phyloP scores from a whole-genome alignment of 805 yeast species.

The Saturnispora bothae region DNA sequence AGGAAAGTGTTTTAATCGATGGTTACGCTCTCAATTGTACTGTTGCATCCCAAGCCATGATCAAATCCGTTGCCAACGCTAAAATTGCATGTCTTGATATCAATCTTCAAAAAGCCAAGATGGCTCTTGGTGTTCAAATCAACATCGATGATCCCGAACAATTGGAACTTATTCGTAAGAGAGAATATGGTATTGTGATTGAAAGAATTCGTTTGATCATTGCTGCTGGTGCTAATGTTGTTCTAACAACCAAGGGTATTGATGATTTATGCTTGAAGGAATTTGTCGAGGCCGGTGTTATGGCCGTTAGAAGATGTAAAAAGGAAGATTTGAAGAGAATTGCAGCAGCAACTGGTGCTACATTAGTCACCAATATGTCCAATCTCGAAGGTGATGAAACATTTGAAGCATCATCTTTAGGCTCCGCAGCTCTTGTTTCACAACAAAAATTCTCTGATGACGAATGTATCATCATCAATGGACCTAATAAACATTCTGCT shows the following conservation, averaged over 20 bases:
- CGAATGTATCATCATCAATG: constrained; percentile 87
- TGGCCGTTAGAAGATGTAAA: constrained; percentile 96
- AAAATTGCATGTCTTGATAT: constrained; percentile 83
- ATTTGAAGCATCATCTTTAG: constrained; percentile 74
- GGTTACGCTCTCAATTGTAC: constrained; percentile 98
- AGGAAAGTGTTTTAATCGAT: constrained; percentile 74
- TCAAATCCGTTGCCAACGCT: constrained; percentile 56
- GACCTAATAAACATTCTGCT: constrained; percentile 84
- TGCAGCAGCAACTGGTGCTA: constrained; percentile 97
- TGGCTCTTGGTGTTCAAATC: constrained; percentile 98
- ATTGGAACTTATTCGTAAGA: constrained; percentile 79
- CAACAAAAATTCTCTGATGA: constrained; percentile 92
- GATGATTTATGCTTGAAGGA: constrained; percentile 87
- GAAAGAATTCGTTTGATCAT: constrained; percentile 77
- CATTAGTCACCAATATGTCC: constrained; percentile 74
- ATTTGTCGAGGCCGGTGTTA: constrained; percentile 82
- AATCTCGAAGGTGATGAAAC: constrained; percentile 95
- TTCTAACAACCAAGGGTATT: constrained; percentile 87
- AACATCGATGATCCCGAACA: constrained; percentile 91
- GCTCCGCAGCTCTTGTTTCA: constrained; percentile 80
- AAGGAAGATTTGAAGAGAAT: constrained; percentile 94
- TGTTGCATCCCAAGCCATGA: constrained; percentile 95
- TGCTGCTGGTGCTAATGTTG: constrained; percentile 85
- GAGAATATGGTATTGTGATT: constrained; percentile 77
- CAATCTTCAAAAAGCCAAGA: constrained; percentile 88